These are phyloP conservation scores for Simmondsia chinensis DNA, from an alignment of 148 eudicot species.

Conservation along the genomic window DNA sequence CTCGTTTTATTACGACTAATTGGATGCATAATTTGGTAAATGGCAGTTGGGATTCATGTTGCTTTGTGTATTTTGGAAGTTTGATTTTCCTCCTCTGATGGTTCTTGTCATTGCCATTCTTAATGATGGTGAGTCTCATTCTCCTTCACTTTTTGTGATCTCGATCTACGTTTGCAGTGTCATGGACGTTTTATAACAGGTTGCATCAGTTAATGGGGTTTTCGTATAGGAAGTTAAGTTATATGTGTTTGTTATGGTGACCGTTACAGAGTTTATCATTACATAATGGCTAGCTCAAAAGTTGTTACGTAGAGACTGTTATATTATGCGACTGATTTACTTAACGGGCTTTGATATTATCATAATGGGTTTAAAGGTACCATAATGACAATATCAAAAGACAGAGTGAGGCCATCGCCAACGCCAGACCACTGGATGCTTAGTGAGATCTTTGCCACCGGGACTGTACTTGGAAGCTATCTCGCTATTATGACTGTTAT, in stretches of 20 bases:
- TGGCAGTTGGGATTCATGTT: conserved; percentile 75
- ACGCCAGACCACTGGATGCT: conserved; percentile 86
- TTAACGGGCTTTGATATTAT: too few relatives aligned
- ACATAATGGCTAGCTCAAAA: neutral
- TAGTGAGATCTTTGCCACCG: conserved; percentile 72
- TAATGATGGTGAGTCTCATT: conserved; percentile 51
- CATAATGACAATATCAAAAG: conserved; percentile 89
- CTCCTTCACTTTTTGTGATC: too few relatives aligned
- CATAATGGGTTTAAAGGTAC: conserved; percentile 60
- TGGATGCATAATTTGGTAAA: neutral
- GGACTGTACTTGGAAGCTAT: conserved; percentile 55
- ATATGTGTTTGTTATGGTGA: too few relatives aligned
- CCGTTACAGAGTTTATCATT: too few relatives aligned
- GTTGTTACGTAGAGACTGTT: too few relatives aligned
- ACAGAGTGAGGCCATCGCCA: conserved; percentile 84
- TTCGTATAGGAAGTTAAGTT: too few relatives aligned
- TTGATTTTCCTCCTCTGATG: conserved; percentile 82
- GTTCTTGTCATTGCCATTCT: conserved; percentile 79
- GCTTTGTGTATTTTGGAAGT: conserved; percentile 54
- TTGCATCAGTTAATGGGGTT: too few relatives aligned
- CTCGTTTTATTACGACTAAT: too few relatives aligned
- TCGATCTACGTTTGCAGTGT: neutral
- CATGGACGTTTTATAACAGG: too few relatives aligned
- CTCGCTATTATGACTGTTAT: conserved; percentile 67
- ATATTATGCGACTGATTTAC: too few relatives aligned